These are phyloP conservation scores for Leucoagaricus sp. DNA, from an alignment of 1,284 basidiomycete species.

Conservation along the genomic window DNA sequence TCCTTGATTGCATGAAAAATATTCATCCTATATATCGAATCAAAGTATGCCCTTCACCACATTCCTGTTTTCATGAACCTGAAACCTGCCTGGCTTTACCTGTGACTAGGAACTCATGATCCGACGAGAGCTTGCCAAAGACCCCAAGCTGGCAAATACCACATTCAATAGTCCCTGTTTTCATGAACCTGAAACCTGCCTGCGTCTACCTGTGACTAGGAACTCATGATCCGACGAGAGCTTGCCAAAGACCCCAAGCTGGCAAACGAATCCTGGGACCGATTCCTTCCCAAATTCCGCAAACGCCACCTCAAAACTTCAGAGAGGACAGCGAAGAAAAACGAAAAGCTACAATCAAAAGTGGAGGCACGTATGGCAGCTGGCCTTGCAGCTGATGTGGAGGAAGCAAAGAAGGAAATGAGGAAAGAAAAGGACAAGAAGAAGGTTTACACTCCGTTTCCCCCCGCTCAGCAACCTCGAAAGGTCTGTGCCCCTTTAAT, in stretches of 20 bases:
- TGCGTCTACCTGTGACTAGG: no score
- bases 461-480: constrained; percentile 89
- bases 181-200: no score
- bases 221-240: constrained; percentile 98
- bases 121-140: constrained; percentile 95
- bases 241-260: constrained; percentile 98
- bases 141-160: constrained; percentile 93
- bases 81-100: no score
- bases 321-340: constrained; percentile 88
- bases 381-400: constrained; percentile 42
- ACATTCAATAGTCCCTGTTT: no score
- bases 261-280: constrained; percentile 93
- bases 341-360: constrained; percentile 61
- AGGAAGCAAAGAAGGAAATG: constrained; percentile 48
- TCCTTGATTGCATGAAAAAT: constrained; percentile 99
- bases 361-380: constrained; percentile 62
- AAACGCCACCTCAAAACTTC: constrained; percentile 91
- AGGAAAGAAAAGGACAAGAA: constrained; percentile 64
- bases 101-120: constrained; percentile 99
- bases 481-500: constrained; percentile 58
- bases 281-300: constrained; percentile 96
- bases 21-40: constrained; percentile 99
- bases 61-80: constrained; percentile 2
- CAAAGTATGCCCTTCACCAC: no score
- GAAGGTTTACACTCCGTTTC: constrained; percentile 99